phyloP scores from a whole-genome alignment of 2,329 filamentous ascomycete species.

The Sporothrix protearum region DNA sequence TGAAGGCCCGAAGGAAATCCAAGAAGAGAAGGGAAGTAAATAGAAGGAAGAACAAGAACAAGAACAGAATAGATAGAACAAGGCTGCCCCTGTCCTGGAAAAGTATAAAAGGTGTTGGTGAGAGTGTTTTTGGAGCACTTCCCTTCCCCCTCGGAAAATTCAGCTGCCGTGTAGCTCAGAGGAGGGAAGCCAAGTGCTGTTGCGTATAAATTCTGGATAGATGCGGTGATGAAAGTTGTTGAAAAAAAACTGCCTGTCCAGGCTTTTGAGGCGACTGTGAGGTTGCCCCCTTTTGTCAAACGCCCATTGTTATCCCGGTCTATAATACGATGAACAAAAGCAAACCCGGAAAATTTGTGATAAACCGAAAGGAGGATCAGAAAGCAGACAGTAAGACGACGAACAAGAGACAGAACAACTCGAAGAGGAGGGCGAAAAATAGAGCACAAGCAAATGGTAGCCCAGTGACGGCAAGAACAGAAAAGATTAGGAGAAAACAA shows the following conservation, averaged over 20 bases:
- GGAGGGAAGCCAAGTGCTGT: background rate
- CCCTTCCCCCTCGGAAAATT: background rate
- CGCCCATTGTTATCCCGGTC: conserved; percentile 6
- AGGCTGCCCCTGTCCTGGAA: background rate
- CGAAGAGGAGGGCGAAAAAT: background rate
- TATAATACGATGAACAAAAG: background rate
- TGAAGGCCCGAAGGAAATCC: background rate
- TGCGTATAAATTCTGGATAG: background rate
- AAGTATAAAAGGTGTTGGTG: background rate
- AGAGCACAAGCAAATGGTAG: background rate
- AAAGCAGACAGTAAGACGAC: background rate
- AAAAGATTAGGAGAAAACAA: too few species aligned
- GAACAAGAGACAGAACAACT: background rate
- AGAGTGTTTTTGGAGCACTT: background rate
- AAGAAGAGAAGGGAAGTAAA: background rate
- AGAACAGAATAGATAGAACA: background rate
- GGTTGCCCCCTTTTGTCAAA: conserved; percentile 14
- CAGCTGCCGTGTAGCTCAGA: background rate
- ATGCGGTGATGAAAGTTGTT: background rate
- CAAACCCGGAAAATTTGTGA: background rate
- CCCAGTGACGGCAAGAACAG: background rate
- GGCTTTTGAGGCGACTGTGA: background rate
- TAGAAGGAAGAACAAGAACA: background rate
- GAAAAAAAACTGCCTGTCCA: background rate
- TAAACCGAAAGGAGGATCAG: background rate